Percentiles rank a stretch among this genome's conserved stretches.
These are phyloP conservation scores for Pelargonium myrrhifolium DNA, from an alignment of 441 rosid species.

Conservation along the genomic window DNA sequence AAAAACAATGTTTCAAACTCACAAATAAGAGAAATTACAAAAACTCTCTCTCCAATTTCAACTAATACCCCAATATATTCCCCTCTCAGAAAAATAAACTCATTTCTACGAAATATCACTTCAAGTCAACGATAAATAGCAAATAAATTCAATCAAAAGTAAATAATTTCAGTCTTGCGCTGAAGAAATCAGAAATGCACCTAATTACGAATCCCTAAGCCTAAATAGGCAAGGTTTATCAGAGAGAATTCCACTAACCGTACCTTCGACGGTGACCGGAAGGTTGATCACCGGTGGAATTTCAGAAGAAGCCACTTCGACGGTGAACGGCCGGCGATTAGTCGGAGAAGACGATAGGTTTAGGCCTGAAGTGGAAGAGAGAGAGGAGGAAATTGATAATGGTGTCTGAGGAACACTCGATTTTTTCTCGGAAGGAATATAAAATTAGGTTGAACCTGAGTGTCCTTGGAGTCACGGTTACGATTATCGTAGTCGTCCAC, in stretches of 20 bases:
- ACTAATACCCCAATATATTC: not conserved
- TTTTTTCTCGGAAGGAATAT: slow-evolving; percentile 26
- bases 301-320: slow-evolving; percentile 17
- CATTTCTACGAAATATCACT: not conserved
- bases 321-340: slow-evolving; percentile 9
- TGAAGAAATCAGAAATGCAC: slow-evolving; percentile 9
- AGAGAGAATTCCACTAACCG: not conserved
- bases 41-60: not conserved
- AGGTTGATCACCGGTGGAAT: too few species aligned
- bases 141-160: not conserved
- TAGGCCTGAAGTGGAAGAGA: not conserved
- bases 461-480: slow-evolving; percentile 20
- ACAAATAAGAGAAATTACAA: not conserved
- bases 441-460: slow-evolving; percentile 18
- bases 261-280: slow-evolving; percentile 30
- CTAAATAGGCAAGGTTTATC: not conserved
- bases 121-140: not conserved
- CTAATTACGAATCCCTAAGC: not conserved
- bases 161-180: not conserved
- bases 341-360: not conserved
- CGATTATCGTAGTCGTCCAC: slow-evolving; percentile 30
- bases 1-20: not conserved
- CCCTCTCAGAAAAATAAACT: not conserved
- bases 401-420: slow-evolving; percentile 44
- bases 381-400: slow-evolving; percentile 7